These are phyloP conservation scores for Pinus albicaulis DNA, from an alignment of 75 land plant species.

Conservation along the genomic window DNA sequence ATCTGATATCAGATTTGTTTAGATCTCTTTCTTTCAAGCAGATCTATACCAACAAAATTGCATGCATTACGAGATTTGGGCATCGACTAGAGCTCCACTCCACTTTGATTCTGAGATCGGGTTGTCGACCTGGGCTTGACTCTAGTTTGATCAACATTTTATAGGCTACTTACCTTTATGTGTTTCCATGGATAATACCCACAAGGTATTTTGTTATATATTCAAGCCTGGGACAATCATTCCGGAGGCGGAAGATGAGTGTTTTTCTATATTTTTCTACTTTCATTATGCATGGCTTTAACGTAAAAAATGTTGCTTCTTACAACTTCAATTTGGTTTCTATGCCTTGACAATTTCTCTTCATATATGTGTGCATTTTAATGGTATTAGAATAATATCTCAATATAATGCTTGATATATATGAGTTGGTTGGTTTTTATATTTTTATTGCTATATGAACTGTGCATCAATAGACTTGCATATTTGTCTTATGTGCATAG, in stretches of 20 bases:
- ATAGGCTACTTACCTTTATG: not conserved
- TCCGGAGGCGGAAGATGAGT: slow-evolving; percentile 1
- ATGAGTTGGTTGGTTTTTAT: not conserved
- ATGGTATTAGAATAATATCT: not conserved
- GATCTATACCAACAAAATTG: too few relatives aligned
- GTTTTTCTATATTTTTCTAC: not conserved
- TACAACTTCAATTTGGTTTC: slow-evolving; percentile 6
- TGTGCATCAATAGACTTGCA: not conserved
- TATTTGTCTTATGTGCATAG: too few relatives aligned
- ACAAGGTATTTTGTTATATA: not conserved
- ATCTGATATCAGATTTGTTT: too few relatives aligned
- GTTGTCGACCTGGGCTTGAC: too few relatives aligned
- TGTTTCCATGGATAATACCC: not conserved
- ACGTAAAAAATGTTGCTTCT: not conserved
- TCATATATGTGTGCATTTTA: not conserved
- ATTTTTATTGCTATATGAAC: not conserved
- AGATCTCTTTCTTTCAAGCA: too few relatives aligned
- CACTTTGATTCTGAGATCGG: too few relatives aligned
- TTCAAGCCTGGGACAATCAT: slow-evolving; percentile 1
- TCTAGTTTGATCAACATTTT: slow-evolving; percentile 5
- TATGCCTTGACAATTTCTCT: not conserved
- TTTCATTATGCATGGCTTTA: not conserved
- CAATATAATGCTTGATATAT: not conserved
- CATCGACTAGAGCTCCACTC: too few relatives aligned
- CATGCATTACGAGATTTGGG: too few relatives aligned